phyloP scores from a whole-genome alignment of 371 early-diverging fungal genomes.

The Mortierella polycephala region DNA sequence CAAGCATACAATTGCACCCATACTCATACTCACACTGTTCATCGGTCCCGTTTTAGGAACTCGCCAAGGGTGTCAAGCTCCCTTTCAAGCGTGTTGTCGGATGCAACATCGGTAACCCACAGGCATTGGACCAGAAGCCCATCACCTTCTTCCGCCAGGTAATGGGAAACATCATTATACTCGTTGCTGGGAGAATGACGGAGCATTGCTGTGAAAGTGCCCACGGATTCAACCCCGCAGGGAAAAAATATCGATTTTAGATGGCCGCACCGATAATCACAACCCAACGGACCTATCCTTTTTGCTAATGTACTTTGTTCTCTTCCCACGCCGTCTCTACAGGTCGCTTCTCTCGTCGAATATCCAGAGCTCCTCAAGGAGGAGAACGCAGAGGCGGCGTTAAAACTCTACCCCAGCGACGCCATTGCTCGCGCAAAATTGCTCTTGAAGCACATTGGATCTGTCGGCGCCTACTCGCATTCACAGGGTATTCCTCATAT shows the following conservation, averaged over 20 bases:
- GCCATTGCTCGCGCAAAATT: conserved; percentile 86
- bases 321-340: background rate
- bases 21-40: background rate
- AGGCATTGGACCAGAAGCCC: conserved; percentile 93
- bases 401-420: conserved; percentile 83
- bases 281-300: background rate
- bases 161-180: background rate
- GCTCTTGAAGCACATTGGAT: conserved; percentile 74
- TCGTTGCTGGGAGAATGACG: too few species aligned
- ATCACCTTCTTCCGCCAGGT: conserved; percentile 98
- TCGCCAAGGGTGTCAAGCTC: conserved; percentile 59
- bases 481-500: conserved; percentile 91
- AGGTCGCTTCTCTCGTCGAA: conserved; percentile 89
- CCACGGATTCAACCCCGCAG: background rate
- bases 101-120: conserved; percentile 99
- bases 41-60: conserved; percentile 52
- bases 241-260: background rate
- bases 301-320: background rate
- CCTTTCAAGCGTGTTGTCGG: conserved; percentile 84
- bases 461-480: conserved; percentile 94
- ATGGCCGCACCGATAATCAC: background rate
- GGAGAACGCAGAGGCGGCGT: conserved; percentile 61
- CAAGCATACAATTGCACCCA: too few species aligned
- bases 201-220: too few species aligned
- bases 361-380: conserved; percentile 83